Evolutionary conservation across 345 rosid species (phyloP).

Genomic region (Moricandia arvensis): DNA sequence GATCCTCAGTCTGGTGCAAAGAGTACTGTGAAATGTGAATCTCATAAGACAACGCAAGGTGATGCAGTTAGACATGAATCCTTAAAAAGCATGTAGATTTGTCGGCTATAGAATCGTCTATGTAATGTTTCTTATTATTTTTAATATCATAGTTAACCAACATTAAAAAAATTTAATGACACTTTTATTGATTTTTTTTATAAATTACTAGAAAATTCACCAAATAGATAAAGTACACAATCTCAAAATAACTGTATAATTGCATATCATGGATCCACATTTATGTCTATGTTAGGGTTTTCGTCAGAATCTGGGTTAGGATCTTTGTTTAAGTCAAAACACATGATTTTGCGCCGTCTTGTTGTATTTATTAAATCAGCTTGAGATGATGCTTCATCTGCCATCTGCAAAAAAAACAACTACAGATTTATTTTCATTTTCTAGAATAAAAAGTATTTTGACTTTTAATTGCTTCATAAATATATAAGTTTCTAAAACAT

Average conservation of each 20-base stretch:
- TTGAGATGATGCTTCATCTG: slow-evolving; percentile 4
- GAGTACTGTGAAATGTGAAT: too few relatives aligned
- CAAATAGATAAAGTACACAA: not conserved
- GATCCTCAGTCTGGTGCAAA: too few relatives aligned
- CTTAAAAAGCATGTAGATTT: too few relatives aligned
- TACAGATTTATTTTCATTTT: not conserved
- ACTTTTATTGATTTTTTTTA: not conserved
- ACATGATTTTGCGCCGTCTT: not conserved
- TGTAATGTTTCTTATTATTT: too few relatives aligned
- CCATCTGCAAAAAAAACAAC: not conserved
- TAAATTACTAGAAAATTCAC: not conserved
- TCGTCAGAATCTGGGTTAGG: not conserved
- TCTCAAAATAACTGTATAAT: not conserved
- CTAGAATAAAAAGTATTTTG: not conserved
- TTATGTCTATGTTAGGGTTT: not conserved
- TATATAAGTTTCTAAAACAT: not conserved
- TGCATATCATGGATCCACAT: not conserved
- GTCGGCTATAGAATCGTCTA: too few relatives aligned
- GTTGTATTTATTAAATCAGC: not conserved
- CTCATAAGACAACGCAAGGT: too few relatives aligned
- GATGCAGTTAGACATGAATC: too few relatives aligned
- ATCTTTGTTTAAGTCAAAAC: not conserved
- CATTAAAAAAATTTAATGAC: not conserved
- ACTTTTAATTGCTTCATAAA: not conserved
- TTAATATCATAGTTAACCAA: too few relatives aligned